Evolutionary conservation across 148 eudicot genomes (phyloP).

Genomic region (Diospyros kaki): DNA sequence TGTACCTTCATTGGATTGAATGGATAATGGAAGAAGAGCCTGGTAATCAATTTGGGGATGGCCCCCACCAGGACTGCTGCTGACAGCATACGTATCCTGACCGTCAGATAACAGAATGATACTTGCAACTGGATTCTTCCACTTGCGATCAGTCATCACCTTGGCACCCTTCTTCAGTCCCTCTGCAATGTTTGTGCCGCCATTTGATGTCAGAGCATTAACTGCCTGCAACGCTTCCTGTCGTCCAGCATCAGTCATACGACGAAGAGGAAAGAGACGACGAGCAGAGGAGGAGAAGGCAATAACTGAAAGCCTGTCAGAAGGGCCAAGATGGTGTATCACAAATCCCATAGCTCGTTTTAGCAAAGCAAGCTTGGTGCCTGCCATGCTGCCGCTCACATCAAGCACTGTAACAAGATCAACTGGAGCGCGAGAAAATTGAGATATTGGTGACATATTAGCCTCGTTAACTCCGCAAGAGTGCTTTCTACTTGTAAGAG

Average conservation of each 20-base stretch:
- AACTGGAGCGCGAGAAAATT: constrained; percentile 41
- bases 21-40: constrained; percentile 23
- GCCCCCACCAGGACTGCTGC: constrained; percentile 4
- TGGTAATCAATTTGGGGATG: not conserved
- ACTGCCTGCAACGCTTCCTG: constrained; percentile 44
- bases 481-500: constrained; percentile 20
- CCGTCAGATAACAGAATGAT: constrained; percentile 14
- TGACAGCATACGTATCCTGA: constrained; percentile 24
- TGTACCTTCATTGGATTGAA: constrained; percentile 9
- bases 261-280: constrained; percentile 51
- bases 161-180: constrained; percentile 39
- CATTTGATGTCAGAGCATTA: constrained; percentile 38
- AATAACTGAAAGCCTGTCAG: constrained; percentile 50
- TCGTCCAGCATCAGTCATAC: constrained; percentile 40
- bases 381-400: constrained; percentile 62
- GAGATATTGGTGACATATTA: not conserved
- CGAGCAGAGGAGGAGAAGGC: constrained; percentile 58
- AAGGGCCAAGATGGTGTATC: constrained; percentile 44
- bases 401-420: constrained; percentile 56
- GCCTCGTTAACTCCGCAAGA: constrained; percentile 1
- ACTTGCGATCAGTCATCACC: constrained; percentile 7
- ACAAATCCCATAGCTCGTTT: constrained; percentile 60
- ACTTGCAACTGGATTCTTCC: constrained; percentile 14
- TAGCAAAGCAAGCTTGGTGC: constrained; percentile 53
- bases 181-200: constrained; percentile 55